Base-by-base conservation (phyloP, 2,329 filamentous ascomycete genomes). In the Fusarium nurragi region DNA sequence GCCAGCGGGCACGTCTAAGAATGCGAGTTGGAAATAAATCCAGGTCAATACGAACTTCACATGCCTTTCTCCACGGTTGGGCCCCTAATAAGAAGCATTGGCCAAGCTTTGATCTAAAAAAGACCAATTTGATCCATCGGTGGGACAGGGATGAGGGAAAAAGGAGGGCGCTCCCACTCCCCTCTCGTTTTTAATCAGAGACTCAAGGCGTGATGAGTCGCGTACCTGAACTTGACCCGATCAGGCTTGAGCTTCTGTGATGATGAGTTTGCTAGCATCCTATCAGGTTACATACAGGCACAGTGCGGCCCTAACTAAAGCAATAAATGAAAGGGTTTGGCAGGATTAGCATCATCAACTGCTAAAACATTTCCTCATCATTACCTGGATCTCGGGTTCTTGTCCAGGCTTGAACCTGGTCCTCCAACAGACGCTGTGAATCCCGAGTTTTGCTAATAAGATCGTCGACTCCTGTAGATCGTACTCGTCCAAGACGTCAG, bases 101-200 rank as follows among this genome's bases (percentile, higher is more conserved):
- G 59, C 67, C 62, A 70, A 69, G 67, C 63, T 67, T 70, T 62
- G 62, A 48, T 65, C 62, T 65, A 59, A 69, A 70, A 66, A 47
- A 55, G 53, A 60, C 59, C 53, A 54, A 50, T 22, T 25, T 22
- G 44, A 25, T 40, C 63, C 57, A 66, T 57, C 34, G 3, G 30
- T 34, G 32, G 32, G 9, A n/a, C 36, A 25, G 26, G 44, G 19
- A 26, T n/a, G 30, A 23, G 26, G 10, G 19, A 45, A 34, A 63
- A 48, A 41, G 50, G 47, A 54, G 48, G 57, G 21, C 51, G 40
- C 26, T 48, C 36, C 47, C 45, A 37, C 34, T 51, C 22, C 11
- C 10, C 32, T 40, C 36, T 57, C n/a, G 5, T 12, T 58, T 58
- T 54, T 50, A 38, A 43, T 32, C 9, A 46, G 52, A 45, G 59